These are phyloP conservation scores for Leccinum fibrillosum DNA, from an alignment of 768 basidiomycete species.

Conservation along the genomic window DNA sequence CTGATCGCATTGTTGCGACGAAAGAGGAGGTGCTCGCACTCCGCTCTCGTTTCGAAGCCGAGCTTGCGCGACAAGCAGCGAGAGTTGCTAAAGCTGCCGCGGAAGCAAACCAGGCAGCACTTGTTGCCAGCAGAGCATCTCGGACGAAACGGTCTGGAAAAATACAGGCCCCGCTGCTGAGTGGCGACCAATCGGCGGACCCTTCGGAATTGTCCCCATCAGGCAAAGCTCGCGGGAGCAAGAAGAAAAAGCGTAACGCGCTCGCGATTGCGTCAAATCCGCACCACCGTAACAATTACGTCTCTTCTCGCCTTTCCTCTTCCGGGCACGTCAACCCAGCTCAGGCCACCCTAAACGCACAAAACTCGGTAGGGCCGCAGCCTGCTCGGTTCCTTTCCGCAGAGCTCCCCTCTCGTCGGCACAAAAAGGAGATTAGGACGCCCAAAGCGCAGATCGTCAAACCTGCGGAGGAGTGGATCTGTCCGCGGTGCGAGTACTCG, in stretches of 20 bases:
- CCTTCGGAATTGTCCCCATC: slow-evolving; percentile 37
- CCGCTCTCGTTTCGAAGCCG: slow-evolving; percentile 67
- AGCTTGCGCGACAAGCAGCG: slow-evolving; percentile 67
- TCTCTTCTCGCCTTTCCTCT: slow-evolving; percentile 75
- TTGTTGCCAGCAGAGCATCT: slow-evolving; percentile 34
- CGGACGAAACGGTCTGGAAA: slow-evolving; percentile 38
- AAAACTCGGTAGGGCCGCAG: slow-evolving; percentile 53
- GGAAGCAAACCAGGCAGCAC: slow-evolving; percentile 51
- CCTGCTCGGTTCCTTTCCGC: slow-evolving; percentile 68
- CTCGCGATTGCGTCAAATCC: slow-evolving; percentile 93
- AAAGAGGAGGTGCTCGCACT: slow-evolving; percentile 66
- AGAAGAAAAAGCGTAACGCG: slow-evolving; percentile 94
- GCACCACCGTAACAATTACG: slow-evolving; percentile 92
- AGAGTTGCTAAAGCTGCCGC: slow-evolving; percentile 47
- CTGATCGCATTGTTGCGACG: slow-evolving; percentile 66
- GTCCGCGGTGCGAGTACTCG: slow-evolving; percentile 89
- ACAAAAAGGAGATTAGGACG: slow-evolving; percentile 27
- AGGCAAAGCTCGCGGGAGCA: slow-evolving; percentile 36
- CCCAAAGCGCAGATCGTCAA: slow-evolving; percentile 41
- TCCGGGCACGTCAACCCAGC: slow-evolving; percentile 38
- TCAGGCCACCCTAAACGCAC: slow-evolving; percentile 41
- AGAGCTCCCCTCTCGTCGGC: slow-evolving; percentile 53
- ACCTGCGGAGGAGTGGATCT: slow-evolving; percentile 88
- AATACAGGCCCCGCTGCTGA: slow-evolving; percentile 31
- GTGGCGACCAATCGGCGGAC: slow-evolving; percentile 37